These are phyloP conservation scores for Periglandula ipomoeae DNA, from an alignment of 2,329 filamentous ascomycete species.

Conservation along the genomic window DNA sequence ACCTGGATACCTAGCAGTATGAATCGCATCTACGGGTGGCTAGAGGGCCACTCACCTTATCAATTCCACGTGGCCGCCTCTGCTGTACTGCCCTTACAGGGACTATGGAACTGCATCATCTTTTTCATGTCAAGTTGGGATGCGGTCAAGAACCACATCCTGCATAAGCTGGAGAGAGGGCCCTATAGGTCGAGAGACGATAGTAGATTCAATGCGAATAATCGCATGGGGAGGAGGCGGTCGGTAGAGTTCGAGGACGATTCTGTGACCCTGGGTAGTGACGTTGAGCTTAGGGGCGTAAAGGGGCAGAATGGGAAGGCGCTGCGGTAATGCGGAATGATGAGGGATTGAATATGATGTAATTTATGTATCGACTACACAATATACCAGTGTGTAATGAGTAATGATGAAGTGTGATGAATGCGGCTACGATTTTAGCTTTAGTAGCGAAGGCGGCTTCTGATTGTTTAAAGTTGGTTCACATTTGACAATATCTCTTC, in stretches of 20 bases:
- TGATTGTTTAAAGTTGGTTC: too few species aligned
- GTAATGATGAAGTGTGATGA: too few species aligned
- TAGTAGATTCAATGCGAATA: conserved; percentile 1
- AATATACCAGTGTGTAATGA: too few species aligned
- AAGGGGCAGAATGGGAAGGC: conserved; percentile 8
- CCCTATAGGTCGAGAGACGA: not conserved
- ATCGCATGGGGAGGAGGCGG: conserved; percentile 8
- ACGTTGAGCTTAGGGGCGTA: conserved; percentile 24
- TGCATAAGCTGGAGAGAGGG: not conserved
- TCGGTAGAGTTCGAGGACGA: conserved; percentile 22
- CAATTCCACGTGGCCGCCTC: conserved; percentile 60
- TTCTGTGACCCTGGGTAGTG: conserved; percentile 20
- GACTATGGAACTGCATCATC: conserved; percentile 72
- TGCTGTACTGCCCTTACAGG: conserved; percentile 67
- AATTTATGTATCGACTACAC: too few species aligned
- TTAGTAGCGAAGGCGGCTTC: too few species aligned
- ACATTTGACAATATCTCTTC: too few species aligned
- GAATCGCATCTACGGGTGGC: conserved; percentile 63
- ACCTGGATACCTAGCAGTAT: conserved; percentile 60
- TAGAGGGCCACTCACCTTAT: conserved; percentile 45
- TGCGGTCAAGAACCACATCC: conserved; percentile 13
- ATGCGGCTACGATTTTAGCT: too few species aligned
- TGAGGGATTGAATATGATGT: too few species aligned
- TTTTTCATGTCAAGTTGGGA: conserved; percentile 58
- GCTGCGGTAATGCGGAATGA: conserved; percentile 14